Evolutionary conservation across 768 basidiomycete genomes (phyloP), one percentile per base, ranked within the genome.

Genomic region (Gloeophyllum trabeum): DNA sequence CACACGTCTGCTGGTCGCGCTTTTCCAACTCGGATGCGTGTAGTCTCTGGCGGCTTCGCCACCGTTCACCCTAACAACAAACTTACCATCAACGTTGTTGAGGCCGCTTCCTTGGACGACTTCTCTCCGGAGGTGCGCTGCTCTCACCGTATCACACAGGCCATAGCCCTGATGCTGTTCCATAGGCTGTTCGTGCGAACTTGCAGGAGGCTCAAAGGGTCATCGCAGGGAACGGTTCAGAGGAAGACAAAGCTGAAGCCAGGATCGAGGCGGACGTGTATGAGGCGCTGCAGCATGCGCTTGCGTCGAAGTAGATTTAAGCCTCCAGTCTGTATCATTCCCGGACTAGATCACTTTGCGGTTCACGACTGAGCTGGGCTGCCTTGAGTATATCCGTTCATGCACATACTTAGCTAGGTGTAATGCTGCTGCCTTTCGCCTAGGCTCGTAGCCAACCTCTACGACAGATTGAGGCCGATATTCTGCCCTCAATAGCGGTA

Each of bases 61-160:
- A 97, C 87, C 45, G 88, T 99, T 30, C 96, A 99, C 64, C 90
- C 91, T 25, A 91, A 93, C 66, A 99, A 97, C 75, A 81, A 76
- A 51, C 69, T 98, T 46, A 98, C 96, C 30, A 85, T 99, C 60
- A 99, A 98, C 66, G 91, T 84, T 45, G 81, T 99, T 36, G 96
- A 99, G 70, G 96, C 87, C 46, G 93, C 92, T 44, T 81, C 90
- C 18, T 67, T 98, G 28, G 91, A 93, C 43, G 70, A 79, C 30
- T 94, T 97, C 68, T 94, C 93, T 1, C 53, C 72, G 18, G 96
- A 97, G 74, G 94, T 94, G 49, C 43, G 73, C 57, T 28, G 20
- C 21, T 18, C 25, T 46, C 41, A 18, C 23, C 35, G 25, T 20
- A 22, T 14, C 18, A 18, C 46, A 23, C 40, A 44, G 46, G 39